Base-by-base conservation (phyloP, 2,329 filamentous ascomycete species). In the Emmonsiellopsis sp. region DNA sequence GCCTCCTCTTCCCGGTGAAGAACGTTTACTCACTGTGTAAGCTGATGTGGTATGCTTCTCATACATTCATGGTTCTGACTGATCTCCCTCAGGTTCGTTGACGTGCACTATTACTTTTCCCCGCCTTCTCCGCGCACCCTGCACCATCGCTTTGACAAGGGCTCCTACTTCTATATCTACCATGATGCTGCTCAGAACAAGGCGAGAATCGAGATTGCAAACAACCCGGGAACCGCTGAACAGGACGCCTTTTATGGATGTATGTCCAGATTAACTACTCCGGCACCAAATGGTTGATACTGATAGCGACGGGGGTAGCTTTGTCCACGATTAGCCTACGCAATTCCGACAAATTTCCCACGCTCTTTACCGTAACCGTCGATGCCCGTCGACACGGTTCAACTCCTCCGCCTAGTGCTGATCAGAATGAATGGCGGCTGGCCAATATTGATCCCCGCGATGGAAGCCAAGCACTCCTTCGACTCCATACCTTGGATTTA, bases 121-220 rank as follows among this genome's bases (percentile, higher is more conserved):
- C 70, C 76, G 13, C 82, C 82, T 2, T 71, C 70, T 3, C 71
- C 75, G 39, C 78, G 74, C 54, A 80, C 82, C 42, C 66, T 72
- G 37, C 78, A 83, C 59, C 79, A 85, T 64, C 79, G 82, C 49
- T 85, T 85, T 66, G 79, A 82, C 60, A 83, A 81, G 61, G 74
- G 77, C 56, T 84, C 80, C 47, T 85, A 85, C 68, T 71, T 85
- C 56, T 85, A 85, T 65, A 67, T 85, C 51, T 83, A 82, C 66
- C 75, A 82, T 65, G 78, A 81, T 61, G 71, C 76, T 8, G 70
- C 71, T 49, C 72, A 76, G 55, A 73, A 75, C 49, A 77, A 72
- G 54, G 74, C 76, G 11, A 76, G 82, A 56, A 67, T 85, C 49
- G 82, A 85, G 66, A 71, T 85, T 55, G 82, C 82, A 36, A 84